phyloP scores from a whole-genome alignment of 2,329 filamentous ascomycete species.

The Triangularia verruculosa region DNA sequence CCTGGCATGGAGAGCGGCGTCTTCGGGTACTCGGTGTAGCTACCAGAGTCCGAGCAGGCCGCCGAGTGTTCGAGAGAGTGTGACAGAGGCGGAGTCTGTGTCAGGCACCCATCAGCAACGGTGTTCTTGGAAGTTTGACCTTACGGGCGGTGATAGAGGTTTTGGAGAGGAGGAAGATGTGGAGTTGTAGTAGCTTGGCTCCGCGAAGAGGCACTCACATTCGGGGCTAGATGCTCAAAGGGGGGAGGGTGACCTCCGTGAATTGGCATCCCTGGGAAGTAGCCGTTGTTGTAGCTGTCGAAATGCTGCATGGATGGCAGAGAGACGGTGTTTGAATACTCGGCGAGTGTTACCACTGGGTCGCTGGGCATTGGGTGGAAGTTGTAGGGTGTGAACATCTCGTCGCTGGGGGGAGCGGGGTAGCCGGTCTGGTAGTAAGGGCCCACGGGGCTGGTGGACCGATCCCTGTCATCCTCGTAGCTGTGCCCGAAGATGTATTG shows the following conservation, averaged over 20 bases:
- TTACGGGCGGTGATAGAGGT: conserved; percentile 17
- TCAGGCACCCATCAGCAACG: conserved; percentile 46
- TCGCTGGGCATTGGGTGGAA: neutral
- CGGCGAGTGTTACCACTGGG: neutral
- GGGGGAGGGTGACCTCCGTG: conserved; percentile 48
- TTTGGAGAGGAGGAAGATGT: conserved; percentile 12
- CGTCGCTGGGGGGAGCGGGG: conserved; percentile 55
- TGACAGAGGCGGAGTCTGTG: conserved; percentile 73
- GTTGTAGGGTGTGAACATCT: conserved; percentile 58
- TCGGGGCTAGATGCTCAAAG: conserved; percentile 64
- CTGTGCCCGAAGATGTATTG: conserved; percentile 61
- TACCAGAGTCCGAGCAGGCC: conserved; percentile 56
- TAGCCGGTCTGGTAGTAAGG: conserved; percentile 56
- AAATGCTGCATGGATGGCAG: neutral
- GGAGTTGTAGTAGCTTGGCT: conserved; percentile 28
- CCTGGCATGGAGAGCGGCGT: conserved; percentile 72
- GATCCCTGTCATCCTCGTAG: conserved; percentile 61
- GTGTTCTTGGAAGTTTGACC: conserved; percentile 17
- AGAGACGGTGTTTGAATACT: neutral
- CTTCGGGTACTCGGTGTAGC: conserved; percentile 63
- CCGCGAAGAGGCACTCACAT: conserved; percentile 63
- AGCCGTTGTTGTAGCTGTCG: conserved; percentile 60
- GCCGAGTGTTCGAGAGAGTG: conserved; percentile 69
- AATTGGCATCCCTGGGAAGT: conserved; percentile 62
- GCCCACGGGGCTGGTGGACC: conserved; percentile 62